Percentiles rank a stretch among this genome's conserved stretches.
phyloP scores from a whole-genome alignment of 2,329 filamentous ascomycete genomes.

The Elsinoe necatrix region DNA sequence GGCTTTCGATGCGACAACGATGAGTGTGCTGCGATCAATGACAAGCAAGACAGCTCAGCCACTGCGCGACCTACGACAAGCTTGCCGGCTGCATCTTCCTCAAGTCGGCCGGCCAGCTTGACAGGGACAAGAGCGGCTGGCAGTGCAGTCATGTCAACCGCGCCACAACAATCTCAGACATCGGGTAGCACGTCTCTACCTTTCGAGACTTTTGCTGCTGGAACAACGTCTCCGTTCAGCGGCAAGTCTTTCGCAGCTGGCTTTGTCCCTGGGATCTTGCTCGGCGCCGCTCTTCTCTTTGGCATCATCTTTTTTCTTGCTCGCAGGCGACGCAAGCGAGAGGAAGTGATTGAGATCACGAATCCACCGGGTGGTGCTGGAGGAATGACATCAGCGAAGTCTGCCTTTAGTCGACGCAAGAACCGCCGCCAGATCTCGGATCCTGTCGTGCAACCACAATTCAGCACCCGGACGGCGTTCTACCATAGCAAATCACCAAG shows the following conservation, averaged over 20 bases:
- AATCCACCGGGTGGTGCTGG: neutral
- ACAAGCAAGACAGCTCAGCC: constrained; percentile 29
- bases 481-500: constrained; percentile 20
- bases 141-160: constrained; percentile 10
- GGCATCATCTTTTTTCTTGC: constrained; percentile 23
- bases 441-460: constrained; percentile 23
- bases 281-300: constrained; percentile 25
- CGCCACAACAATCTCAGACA: constrained; percentile 5
- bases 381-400: constrained; percentile 10
- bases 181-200: constrained; percentile 3
- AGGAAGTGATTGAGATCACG: constrained; percentile 5
- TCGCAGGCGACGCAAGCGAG: constrained; percentile 4
- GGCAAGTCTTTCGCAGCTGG: constrained; percentile 29
- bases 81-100: constrained; percentile 9
- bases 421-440: constrained; percentile 30
- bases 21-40: constrained; percentile 45
- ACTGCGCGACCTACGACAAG: constrained; percentile 13
- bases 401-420: constrained; percentile 17
- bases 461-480: constrained; percentile 28
- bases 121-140: neutral
- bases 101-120: constrained; percentile 16
- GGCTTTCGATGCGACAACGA: constrained; percentile 55
- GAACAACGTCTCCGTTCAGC: constrained; percentile 22
- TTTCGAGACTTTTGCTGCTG: neutral
- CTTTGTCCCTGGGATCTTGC: constrained; percentile 28